A percentile compares a stretch with the other conserved stretches of the same genome.
These are phyloP conservation scores for Ramaria sp. DNA, from an alignment of 768 basidiomycete genomes.

Conservation along the genomic window DNA sequence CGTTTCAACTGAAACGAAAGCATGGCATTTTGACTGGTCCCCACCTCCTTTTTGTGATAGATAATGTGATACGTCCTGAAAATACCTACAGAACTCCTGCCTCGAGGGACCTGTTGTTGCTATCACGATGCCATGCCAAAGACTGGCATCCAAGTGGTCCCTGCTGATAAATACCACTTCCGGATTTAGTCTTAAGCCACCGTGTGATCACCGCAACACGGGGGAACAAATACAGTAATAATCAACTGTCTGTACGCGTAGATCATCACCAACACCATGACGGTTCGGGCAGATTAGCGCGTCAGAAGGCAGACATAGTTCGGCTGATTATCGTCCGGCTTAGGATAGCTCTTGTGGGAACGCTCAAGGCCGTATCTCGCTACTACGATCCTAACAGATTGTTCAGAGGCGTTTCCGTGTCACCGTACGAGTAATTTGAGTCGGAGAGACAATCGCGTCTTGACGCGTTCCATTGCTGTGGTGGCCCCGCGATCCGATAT, in stretches of 20 bases:
- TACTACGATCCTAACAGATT: too few species aligned
- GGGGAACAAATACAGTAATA: not conserved
- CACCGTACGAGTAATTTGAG: not conserved
- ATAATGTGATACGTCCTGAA: not conserved
- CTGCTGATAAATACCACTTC: not conserved
- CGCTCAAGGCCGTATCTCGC: too few species aligned
- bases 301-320: not conserved
- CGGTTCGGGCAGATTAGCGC: not conserved
- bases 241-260: not conserved
- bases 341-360: too few species aligned
- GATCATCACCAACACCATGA: not conserved
- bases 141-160: not conserved
- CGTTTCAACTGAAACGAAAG: too few species aligned
- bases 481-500: too few species aligned
- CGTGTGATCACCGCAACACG: not conserved
- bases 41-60: too few species aligned
- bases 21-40: too few species aligned
- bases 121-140: not conserved
- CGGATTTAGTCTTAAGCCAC: too few species aligned
- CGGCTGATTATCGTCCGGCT: too few species aligned
- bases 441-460: not conserved
- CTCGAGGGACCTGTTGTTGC: too few species aligned
- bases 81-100: not conserved
- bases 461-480: not conserved
- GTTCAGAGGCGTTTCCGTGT: not conserved